phyloP scores from a whole-genome alignment of 352 stramenopile species.

The Phytophthora kernoviae region DNA sequence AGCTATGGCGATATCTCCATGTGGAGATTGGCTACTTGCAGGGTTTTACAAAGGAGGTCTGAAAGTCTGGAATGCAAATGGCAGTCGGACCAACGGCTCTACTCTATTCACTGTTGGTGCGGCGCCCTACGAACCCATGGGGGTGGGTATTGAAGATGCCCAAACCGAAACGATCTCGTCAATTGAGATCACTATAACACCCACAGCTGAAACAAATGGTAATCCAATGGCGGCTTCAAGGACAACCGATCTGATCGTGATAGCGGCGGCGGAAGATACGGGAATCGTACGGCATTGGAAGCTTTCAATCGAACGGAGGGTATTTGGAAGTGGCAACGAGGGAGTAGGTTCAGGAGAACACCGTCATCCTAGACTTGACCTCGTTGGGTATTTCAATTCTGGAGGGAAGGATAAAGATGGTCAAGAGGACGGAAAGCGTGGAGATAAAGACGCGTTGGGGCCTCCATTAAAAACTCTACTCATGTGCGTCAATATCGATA shows the following conservation, averaged over 20 bases:
- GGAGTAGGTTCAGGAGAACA: slow-evolving; percentile 7
- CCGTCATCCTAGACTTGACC: slow-evolving; percentile 26
- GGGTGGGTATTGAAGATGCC: neutral
- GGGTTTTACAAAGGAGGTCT: slow-evolving; percentile 45
- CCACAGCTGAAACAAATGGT: slow-evolving; percentile 1
- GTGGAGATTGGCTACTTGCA: slow-evolving; percentile 61
- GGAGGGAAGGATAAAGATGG: slow-evolving; percentile 19
- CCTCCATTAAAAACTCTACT: slow-evolving; percentile 23
- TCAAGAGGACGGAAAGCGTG: slow-evolving; percentile 12
- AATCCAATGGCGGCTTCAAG: neutral
- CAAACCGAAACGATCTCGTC: slow-evolving; percentile 6
- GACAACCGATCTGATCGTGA: slow-evolving; percentile 31
- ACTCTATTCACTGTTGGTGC: slow-evolving; percentile 27
- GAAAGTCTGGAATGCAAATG: slow-evolving; percentile 59
- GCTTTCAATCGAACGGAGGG: slow-evolving; percentile 23
- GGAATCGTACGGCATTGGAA: slow-evolving; percentile 51
- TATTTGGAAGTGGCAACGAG: slow-evolving; percentile 6
- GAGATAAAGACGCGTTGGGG: slow-evolving; percentile 24
- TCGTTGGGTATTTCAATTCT: slow-evolving; percentile 35
- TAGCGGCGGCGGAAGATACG: slow-evolving; percentile 33
- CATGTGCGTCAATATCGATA: slow-evolving; percentile 59
- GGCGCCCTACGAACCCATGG: slow-evolving; percentile 24
- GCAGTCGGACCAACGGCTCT: slow-evolving; percentile 14
- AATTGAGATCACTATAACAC: slow-evolving; percentile 22
- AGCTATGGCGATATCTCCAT: slow-evolving; percentile 37